phyloP scores from a whole-genome alignment of 768 basidiomycete species.

The Suillus americanus region DNA sequence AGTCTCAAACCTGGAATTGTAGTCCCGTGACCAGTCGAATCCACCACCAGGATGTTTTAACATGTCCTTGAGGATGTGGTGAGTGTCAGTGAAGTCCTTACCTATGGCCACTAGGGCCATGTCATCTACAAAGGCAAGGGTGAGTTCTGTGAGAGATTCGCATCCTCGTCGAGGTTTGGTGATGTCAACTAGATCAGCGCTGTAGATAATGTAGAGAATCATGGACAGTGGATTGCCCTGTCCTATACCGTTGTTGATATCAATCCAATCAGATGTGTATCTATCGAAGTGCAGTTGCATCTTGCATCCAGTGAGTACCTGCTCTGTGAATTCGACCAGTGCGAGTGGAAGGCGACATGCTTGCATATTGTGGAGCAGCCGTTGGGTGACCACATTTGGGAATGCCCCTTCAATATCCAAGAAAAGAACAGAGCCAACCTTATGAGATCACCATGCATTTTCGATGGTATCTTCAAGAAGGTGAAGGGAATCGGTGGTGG shows the following conservation, averaged over 20 bases:
- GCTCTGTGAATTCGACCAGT: background rate
- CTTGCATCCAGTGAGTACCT: background rate
- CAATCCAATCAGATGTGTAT: slow-evolving; percentile 15
- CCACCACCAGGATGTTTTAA: slow-evolving; percentile 19
- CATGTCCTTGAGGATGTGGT: slow-evolving; percentile 22
- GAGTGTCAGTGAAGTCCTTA: slow-evolving; percentile 20
- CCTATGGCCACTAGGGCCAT: slow-evolving; percentile 24
- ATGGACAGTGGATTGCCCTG: slow-evolving; percentile 35
- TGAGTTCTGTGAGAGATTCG: slow-evolving; percentile 5
- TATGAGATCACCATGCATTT: too few species aligned
- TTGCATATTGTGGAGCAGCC: background rate
- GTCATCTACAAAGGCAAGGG: slow-evolving; percentile 34
- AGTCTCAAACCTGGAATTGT: slow-evolving; percentile 19
- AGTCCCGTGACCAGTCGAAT: slow-evolving; percentile 14
- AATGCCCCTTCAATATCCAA: too few species aligned
- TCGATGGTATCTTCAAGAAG: too few species aligned
- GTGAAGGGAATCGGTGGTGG: background rate
- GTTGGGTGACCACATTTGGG: background rate
- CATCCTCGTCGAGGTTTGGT: background rate
- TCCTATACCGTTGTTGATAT: slow-evolving; percentile 23
- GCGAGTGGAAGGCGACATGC: accelerated
- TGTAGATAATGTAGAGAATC: slow-evolving; percentile 33
- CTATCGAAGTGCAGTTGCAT: slow-evolving; percentile 20
- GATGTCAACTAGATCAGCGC: slow-evolving; percentile 18
- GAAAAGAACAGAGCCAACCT: too few species aligned